Evolutionary conservation across 768 basidiomycete species (phyloP).

Genomic region (Infundibulicybe gibba): DNA sequence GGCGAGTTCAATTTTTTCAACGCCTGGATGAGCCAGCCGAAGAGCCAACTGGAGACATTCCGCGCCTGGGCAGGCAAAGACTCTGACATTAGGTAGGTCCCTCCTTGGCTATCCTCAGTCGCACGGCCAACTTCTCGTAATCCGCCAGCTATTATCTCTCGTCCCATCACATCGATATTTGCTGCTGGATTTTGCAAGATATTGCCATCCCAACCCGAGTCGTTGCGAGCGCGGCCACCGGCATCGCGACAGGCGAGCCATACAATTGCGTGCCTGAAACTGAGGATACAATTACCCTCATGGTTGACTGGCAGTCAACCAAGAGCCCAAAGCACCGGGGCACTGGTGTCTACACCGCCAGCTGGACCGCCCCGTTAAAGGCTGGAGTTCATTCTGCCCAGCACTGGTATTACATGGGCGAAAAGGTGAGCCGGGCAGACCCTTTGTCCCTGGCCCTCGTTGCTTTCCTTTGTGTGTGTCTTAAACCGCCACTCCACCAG

Average conservation of each 20-base stretch:
- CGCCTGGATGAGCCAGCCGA: conserved; percentile 98
- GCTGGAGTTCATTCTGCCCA: conserved; percentile 89
- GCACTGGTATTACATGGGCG: conserved; percentile 94
- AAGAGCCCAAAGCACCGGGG: conserved; percentile 74
- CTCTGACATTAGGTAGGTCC: conserved; percentile 76
- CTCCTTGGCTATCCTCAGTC: neutral
- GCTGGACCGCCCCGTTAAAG: conserved; percentile 91
- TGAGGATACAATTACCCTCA: conserved; percentile 92
- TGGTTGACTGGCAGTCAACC: conserved; percentile 91
- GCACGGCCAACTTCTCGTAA: conserved; percentile 5
- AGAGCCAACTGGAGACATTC: conserved; percentile 93
- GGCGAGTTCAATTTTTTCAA: conserved; percentile 96
- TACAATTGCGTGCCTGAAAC: conserved; percentile 85
- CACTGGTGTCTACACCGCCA: conserved; percentile 89
- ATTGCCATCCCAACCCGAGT: conserved; percentile 79
- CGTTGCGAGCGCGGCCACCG: conserved; percentile 86
- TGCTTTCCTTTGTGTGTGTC: neutral
- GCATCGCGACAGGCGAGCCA: conserved; percentile 86
- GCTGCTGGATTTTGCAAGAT: conserved; percentile 81
- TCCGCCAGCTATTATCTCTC: conserved; percentile 83
- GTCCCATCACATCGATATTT: conserved; percentile 91
- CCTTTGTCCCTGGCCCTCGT: neutral
- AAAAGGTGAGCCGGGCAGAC: conserved; percentile 52
- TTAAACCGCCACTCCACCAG: conserved; percentile 31
- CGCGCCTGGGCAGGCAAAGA: conserved; percentile 94